Conservation (phyloP, 2,329 filamentous ascomycete species). For the Teratosphaeria gauchensis region DNA sequence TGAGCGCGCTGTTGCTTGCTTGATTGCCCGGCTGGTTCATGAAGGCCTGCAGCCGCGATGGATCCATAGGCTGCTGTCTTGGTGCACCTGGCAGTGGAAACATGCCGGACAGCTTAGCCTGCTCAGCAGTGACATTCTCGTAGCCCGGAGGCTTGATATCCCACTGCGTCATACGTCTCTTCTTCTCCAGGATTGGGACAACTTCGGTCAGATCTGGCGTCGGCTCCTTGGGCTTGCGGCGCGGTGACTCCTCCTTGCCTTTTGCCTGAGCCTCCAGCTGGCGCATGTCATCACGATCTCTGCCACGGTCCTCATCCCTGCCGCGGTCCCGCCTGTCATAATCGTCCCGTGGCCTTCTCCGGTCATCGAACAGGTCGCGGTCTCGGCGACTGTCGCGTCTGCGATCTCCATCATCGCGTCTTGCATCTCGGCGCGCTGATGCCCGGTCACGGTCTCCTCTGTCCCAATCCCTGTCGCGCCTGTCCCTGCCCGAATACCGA, state of each 20-base stretch:
- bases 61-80: slow-evolving; percentile 90
- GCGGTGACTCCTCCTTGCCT: slow-evolving; percentile 65
- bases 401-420: slow-evolving; percentile 49
- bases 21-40: slow-evolving; percentile 77
- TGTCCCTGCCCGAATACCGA: slow-evolving; percentile 56
- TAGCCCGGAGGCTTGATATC: slow-evolving; percentile 98
- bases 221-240: slow-evolving; percentile 83
- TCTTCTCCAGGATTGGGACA: slow-evolving; percentile 71
- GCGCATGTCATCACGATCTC: slow-evolving; percentile 27
- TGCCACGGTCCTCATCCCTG: slow-evolving; percentile 24
- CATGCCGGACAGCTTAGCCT: slow-evolving; percentile 97
- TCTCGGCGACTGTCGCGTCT: slow-evolving; percentile 41
- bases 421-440: slow-evolving; percentile 52
- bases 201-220: slow-evolving; percentile 89
- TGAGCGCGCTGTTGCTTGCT: slow-evolving; percentile 66
- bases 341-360: slow-evolving; percentile 29
- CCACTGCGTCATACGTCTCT: slow-evolving; percentile 94
- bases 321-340: slow-evolving; percentile 30
- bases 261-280: slow-evolving; percentile 32
- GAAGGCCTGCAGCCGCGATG: slow-evolving; percentile 85
- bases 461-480: slow-evolving; percentile 12
- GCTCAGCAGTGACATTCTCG: slow-evolving; percentile 94
- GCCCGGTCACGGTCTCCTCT: slow-evolving; percentile 36
- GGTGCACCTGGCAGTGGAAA: slow-evolving; percentile 95
- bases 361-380: slow-evolving; percentile 20